Conservation (phyloP, 306 rosid species). For the Rosa persica region DNA sequence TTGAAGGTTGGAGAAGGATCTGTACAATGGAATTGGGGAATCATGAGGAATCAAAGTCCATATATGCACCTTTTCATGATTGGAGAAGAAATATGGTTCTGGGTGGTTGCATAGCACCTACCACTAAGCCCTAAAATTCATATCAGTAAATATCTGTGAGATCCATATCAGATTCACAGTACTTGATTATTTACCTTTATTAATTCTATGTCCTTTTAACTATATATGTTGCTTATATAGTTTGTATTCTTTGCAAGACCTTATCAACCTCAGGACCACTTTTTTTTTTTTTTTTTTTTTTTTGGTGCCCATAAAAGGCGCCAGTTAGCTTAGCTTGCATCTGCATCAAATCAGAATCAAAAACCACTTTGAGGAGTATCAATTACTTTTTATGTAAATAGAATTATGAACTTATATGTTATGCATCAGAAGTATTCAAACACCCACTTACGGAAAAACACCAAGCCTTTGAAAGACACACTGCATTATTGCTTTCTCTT, state of each 20-base stretch:
- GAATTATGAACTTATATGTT: constrained; percentile 19
- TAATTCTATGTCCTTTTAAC: background rate
- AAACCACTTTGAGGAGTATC: constrained; percentile 33
- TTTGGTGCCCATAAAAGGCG: background rate
- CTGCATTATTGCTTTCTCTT: constrained; percentile 10
- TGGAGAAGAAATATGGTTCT: constrained; percentile 25
- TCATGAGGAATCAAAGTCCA: constrained; percentile 29
- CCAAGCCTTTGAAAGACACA: constrained; percentile 4
- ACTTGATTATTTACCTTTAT: constrained; percentile 8
- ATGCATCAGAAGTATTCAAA: background rate
- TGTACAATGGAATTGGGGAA: constrained; percentile 26
- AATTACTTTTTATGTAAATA: constrained; percentile 9
- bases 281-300: background rate
- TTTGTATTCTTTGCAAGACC: constrained; percentile 22
- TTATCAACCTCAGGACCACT: constrained; percentile 11
- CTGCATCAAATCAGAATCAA: constrained; percentile 30
- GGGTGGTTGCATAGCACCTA: constrained; percentile 49
- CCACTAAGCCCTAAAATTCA: constrained; percentile 13
- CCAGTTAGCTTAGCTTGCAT: constrained; percentile 20
- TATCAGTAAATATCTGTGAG: constrained; percentile 3
- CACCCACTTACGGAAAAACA: constrained; percentile 15
- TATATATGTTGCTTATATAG: background rate
- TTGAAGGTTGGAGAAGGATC: constrained; percentile 41
- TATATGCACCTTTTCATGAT: constrained; percentile 20
- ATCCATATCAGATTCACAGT: background rate